Evolutionary conservation across 306 rosid species (phyloP), one percentile per base, ranked within the genome.

Genomic region (Sicyos edulis): DNA sequence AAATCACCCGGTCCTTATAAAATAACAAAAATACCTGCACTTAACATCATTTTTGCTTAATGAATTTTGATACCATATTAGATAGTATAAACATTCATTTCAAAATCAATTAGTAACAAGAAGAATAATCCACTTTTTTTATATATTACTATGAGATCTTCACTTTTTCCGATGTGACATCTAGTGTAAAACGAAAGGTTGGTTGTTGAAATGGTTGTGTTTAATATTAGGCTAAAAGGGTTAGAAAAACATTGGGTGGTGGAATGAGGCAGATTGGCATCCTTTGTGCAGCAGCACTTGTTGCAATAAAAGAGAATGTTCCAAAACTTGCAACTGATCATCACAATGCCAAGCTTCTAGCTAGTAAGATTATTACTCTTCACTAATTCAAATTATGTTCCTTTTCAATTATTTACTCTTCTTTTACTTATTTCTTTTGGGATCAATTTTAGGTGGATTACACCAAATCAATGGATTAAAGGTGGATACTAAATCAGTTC

Each of bases 231-330:
- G 98, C 98, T 45, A 88, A 81, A 83, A 74, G 82, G 77, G 87
- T 93, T 70, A 81, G 95, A 70, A 93, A 93, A 81, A 85, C 96
- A 71, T 82, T 93, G 70, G 98, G 98, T 20, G 98, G 98, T 56
- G 98, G 96, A 74, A 93, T 90, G 98, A 93, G 96, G 77, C 97
- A 93, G 81, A 24, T 85, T 1, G 98, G 98, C 8, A 75, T 90
- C 76, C 90, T 93, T 37, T 88, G 97, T 49, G 97, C 96, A 7
- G 97, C 96, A 8, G 96, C 96, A 60, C 78, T 93, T 44, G 86
- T 93, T 65, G 98, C 87, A 37, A 72, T 93, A 4, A 85, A 84
- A 55, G 96, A 93, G 57, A 88, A 88, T 85, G 80, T 85, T 51
- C 80, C 51, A 53, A 88, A 86, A 77, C 95, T 93, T 17, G 90